Conservation (phyloP, 352 stramenopile genomes). For the Pythium aquatile region DNA sequence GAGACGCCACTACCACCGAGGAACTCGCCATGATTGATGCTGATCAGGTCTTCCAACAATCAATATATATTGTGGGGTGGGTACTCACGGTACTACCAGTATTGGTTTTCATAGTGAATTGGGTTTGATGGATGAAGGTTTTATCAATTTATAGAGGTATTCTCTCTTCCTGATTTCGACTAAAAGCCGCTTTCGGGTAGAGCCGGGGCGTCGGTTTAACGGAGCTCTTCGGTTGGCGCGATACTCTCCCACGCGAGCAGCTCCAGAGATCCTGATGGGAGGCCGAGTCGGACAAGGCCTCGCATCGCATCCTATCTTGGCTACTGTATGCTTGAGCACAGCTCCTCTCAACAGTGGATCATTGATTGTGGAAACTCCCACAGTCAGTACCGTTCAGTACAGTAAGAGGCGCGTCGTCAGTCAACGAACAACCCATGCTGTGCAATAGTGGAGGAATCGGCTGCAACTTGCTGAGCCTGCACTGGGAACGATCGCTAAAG, state of each 20-base stretch:
- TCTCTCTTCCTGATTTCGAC: neutral
- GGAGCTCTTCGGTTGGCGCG: neutral
- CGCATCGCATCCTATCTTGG: neutral
- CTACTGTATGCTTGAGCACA: neutral
- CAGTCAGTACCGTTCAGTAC: neutral
- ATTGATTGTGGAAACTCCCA: neutral
- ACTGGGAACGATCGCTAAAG: neutral
- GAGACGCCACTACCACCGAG: slow-evolving; percentile 48
- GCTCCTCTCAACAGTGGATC: neutral
- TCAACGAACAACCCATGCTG: neutral
- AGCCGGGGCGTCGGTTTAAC: neutral
- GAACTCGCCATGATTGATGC: neutral
- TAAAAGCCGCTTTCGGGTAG: neutral
- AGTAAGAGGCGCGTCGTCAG: neutral
- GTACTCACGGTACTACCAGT: neutral
- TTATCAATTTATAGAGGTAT: neutral
- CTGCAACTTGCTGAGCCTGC: neutral
- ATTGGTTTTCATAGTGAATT: neutral
- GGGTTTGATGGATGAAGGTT: neutral
- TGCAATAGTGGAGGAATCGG: neutral
- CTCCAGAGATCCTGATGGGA: neutral
- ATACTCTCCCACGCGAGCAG: no score
- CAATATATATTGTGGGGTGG: neutral
- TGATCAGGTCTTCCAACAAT: neutral
- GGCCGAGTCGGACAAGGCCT: neutral